These are phyloP conservation scores for Fallopia convolvulus DNA, from an alignment of 148 eudicot species.

Conservation along the genomic window DNA sequence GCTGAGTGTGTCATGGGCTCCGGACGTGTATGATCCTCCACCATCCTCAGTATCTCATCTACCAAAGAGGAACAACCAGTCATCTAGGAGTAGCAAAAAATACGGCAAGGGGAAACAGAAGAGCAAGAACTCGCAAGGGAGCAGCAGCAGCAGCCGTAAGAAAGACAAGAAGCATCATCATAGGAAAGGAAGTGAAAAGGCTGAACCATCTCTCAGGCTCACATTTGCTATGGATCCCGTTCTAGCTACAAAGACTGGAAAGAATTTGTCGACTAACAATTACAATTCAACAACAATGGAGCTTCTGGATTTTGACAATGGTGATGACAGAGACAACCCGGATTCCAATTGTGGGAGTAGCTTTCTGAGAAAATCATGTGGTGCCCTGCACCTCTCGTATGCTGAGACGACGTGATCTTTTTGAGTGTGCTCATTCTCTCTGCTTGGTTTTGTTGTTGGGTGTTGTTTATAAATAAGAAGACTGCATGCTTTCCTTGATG, in stretches of 20 bases:
- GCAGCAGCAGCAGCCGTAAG: slow-evolving; percentile 18
- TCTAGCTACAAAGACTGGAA: not conserved
- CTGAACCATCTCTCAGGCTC: slow-evolving; percentile 19
- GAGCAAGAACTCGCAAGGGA: slow-evolving; percentile 44
- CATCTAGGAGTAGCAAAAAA: slow-evolving; percentile 44
- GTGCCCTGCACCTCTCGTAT: slow-evolving; percentile 46
- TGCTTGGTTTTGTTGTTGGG: not conserved
- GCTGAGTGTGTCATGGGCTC: slow-evolving; percentile 73
- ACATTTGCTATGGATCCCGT: slow-evolving; percentile 21
- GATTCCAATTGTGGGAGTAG: slow-evolving; percentile 56
- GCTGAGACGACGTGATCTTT: slow-evolving; percentile 44
- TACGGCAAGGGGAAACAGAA: slow-evolving; percentile 64
- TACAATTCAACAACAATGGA: slow-evolving; percentile 20
- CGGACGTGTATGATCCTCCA: slow-evolving; percentile 85
- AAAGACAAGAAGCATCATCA: slow-evolving; percentile 65
- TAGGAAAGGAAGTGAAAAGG: slow-evolving; percentile 36
- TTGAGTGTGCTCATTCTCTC: not conserved
- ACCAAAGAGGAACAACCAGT: slow-evolving; percentile 36
- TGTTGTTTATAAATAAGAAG: not conserved
- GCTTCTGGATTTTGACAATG: slow-evolving; percentile 29
- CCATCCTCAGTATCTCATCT: slow-evolving; percentile 52
- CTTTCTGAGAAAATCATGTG: slow-evolving; percentile 46
- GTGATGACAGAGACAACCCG: slow-evolving; percentile 28
- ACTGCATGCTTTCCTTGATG: not conserved
- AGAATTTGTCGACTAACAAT: slow-evolving; percentile 15